Percentiles rank a stretch among this genome's conserved stretches.
Conservation (phyloP, 2,329 filamentous ascomycete genomes). For the Didymella keratinophila region DNA sequence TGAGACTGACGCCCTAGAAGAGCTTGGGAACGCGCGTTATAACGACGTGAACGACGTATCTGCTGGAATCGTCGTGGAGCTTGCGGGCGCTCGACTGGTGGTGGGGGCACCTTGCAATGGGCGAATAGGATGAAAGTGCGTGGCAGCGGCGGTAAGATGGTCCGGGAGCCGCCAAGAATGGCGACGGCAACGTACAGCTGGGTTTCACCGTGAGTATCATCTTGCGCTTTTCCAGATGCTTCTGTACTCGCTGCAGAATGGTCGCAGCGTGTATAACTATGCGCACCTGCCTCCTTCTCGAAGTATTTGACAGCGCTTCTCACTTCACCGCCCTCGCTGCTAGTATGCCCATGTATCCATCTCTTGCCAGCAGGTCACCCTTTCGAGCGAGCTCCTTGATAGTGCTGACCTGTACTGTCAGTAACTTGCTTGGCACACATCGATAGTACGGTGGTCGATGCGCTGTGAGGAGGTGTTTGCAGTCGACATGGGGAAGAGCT, state of each 20-base stretch:
- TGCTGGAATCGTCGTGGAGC: background rate
- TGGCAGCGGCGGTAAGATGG: slow-evolving; percentile 2
- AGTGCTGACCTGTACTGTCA: background rate
- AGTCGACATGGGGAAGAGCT: background rate
- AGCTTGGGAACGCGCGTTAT: background rate
- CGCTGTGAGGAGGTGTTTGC: background rate
- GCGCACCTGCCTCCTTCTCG: background rate
- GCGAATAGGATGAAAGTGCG: slow-evolving; percentile 12
- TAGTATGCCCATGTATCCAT: background rate
- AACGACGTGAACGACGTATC: background rate
- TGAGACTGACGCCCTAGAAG: background rate
- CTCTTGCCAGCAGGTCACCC: background rate
- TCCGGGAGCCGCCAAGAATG: slow-evolving; percentile 16
- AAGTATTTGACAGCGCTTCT: background rate
- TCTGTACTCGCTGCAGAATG: background rate
- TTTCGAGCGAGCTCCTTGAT: background rate
- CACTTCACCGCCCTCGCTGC: background rate
- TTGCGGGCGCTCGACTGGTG: background rate
- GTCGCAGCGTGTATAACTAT: background rate
- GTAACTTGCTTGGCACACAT: background rate
- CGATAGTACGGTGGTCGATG: background rate
- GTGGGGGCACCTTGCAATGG: background rate
- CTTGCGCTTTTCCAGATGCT: background rate
- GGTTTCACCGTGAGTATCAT: slow-evolving; percentile 9
- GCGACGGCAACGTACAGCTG: slow-evolving; percentile 4